A percentile compares a stretch with the other conserved stretches of the same genome.
Evolutionary conservation across 2,329 filamentous ascomycete genomes (phyloP).

Genomic region (Tolypocladium endophyticum): DNA sequence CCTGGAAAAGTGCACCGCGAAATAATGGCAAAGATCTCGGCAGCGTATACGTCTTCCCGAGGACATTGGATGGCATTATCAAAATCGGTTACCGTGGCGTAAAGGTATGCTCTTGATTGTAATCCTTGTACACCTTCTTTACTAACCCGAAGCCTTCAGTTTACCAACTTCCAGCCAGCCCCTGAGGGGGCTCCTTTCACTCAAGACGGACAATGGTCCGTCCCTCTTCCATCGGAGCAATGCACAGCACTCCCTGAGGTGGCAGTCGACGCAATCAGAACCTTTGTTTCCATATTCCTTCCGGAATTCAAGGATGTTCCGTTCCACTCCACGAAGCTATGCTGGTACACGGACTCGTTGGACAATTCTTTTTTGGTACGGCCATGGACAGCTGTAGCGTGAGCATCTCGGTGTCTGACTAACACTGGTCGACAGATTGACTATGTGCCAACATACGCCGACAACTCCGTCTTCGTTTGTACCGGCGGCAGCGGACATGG

Average conservation of each 20-base stretch:
- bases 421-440: conserved; percentile 14
- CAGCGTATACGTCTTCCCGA: conserved; percentile 17
- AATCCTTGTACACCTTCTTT: neutral
- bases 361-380: conserved; percentile 20
- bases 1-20: conserved; percentile 18
- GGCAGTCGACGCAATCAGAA: conserved; percentile 12
- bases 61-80: conserved; percentile 14
- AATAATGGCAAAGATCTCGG: conserved; percentile 17
- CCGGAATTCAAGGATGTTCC: conserved; percentile 14
- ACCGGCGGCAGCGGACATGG: conserved; percentile 25
- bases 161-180: conserved; percentile 19
- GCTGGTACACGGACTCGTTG: conserved; percentile 24
- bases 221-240: conserved; percentile 14
- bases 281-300: conserved; percentile 13
- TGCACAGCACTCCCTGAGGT: conserved; percentile 3
- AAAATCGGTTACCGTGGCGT: conserved; percentile 18
- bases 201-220: conserved; percentile 19
- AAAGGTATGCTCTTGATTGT: conserved; percentile 8
- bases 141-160: conserved; percentile 7
- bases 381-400: neutral
- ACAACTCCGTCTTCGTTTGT: conserved; percentile 20
- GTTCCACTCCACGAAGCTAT: conserved; percentile 16
- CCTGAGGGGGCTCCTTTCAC: conserved; percentile 15
- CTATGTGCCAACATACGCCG: conserved; percentile 17
- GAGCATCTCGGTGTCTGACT: neutral